Base-by-base conservation (phyloP, 1,284 basidiomycete genomes). In the Moesziomyces antarcticus region DNA sequence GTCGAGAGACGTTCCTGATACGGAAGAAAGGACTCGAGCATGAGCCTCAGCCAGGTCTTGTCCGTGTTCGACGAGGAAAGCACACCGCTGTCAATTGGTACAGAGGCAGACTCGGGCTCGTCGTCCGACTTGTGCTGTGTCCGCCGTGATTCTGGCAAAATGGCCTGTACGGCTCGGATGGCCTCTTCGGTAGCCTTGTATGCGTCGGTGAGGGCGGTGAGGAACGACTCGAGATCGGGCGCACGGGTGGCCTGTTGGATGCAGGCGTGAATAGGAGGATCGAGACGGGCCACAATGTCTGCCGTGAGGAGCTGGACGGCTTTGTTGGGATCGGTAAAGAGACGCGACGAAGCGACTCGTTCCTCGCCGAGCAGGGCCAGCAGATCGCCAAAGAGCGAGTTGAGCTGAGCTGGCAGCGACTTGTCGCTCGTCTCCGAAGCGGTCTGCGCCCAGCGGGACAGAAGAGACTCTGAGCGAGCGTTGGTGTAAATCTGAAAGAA, bases 311-410 rank as follows among this genome's bases (percentile, higher is more conserved):
- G 57, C 41, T 63, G 59, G 9, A 62, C 53, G 22, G 59, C 64
- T 37, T 20, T 20, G 49, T 63, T 59, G 1, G 60, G 52, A 53
- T 77, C 55, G 1, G 57, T 43, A 24, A 78, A 77, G 40, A 78
- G 57, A 10, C 37, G 45, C 4, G 58, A 45, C 3, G 65, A 57
- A 18, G 57, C 63, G 18, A 72, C 50, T n/a, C 71, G 61, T 22
- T 78, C 77, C 33, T 77, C 72, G 20, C 66, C 68, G n/a, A 78
- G 57, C 43, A 78, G 33, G 4, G 56, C 73, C 5, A 71, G 47
- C 10, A 74, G 37, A 27, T 64, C 62, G n/a, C 44, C 65, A 47
- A 62, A 64, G 10, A 76, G 53, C 7, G 48, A 51, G 3, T 45
- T 50, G 42, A 72, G 50, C 21, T 64, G 56, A 0, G 56, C 37